phyloP scores from a whole-genome alignment of 768 basidiomycete genomes.

The Pseudohyphozyma bogoriensis region DNA sequence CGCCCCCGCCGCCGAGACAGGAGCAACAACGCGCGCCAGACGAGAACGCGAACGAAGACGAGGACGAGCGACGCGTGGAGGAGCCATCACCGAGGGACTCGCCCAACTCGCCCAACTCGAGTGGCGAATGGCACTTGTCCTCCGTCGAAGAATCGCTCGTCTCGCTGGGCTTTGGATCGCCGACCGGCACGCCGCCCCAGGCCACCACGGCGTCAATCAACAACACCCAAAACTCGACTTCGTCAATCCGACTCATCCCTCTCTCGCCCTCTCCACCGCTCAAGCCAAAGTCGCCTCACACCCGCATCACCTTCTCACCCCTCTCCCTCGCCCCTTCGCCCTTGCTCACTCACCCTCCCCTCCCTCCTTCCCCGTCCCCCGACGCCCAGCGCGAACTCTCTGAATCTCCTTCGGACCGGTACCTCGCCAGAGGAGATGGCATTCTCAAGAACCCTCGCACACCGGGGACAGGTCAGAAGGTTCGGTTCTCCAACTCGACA shows the following conservation, averaged over 20 bases:
- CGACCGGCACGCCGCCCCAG: background rate
- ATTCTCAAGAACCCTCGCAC: slow-evolving; percentile 21
- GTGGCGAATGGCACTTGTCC: background rate
- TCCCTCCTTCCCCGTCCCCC: slow-evolving; percentile 1
- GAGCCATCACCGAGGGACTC: slow-evolving; percentile 6
- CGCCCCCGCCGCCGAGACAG: no score
- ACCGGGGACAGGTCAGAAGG: slow-evolving; percentile 25
- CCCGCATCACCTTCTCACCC: slow-evolving; percentile 22
- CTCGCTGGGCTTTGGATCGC: slow-evolving; percentile 12
- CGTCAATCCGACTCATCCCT: slow-evolving; percentile 13
- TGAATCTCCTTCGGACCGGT: background rate
- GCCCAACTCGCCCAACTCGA: background rate
- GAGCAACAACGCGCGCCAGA: background rate
- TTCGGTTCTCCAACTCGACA: slow-evolving; percentile 9
- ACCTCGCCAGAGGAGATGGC: background rate
- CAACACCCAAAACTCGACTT: background rate
- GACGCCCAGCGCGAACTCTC: background rate
- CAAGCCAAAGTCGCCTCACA: slow-evolving; percentile 3
- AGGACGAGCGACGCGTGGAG: slow-evolving; percentile 16
- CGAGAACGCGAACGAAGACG: background rate
- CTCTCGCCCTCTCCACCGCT: slow-evolving; percentile 11
- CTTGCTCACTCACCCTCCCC: slow-evolving; percentile 15
- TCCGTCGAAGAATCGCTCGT: slow-evolving; percentile 10
- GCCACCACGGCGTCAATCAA: background rate
- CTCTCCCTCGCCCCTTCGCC: slow-evolving; percentile 24